Percentiles rank a stretch among this genome's conserved stretches.
Conservation (phyloP, 2,329 filamentous ascomycete genomes). For the Aspergillus sp. region DNA sequence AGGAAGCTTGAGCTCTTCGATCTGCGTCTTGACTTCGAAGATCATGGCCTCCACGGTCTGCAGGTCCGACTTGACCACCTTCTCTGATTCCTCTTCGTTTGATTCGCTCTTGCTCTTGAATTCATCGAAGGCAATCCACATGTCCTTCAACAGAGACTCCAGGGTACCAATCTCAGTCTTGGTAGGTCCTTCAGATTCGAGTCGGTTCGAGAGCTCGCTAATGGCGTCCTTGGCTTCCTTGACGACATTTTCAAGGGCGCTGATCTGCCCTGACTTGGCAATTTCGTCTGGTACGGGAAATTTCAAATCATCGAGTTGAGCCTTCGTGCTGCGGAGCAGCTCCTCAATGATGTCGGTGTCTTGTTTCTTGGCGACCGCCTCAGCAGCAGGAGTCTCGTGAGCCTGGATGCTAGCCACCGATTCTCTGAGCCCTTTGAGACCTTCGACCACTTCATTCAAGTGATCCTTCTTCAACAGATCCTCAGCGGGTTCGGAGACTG, state of each 20-base stretch:
- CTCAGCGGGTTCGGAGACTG: constrained; percentile 31
- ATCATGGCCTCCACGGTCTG: constrained; percentile 74
- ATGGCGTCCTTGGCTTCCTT: constrained; percentile 70
- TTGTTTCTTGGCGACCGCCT: constrained; percentile 63
- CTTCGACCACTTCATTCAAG: constrained; percentile 40
- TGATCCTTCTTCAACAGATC: constrained; percentile 42
- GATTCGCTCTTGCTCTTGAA: constrained; percentile 44
- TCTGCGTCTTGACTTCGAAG: constrained; percentile 72
- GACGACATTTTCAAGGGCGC: constrained; percentile 59
- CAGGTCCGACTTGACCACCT: constrained; percentile 72
- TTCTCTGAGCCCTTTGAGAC: constrained; percentile 49
- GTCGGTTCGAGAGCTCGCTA: constrained; percentile 56
- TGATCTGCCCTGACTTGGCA: constrained; percentile 57
- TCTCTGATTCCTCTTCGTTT: constrained; percentile 48
- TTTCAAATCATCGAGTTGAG: constrained; percentile 72
- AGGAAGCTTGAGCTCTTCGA: constrained; percentile 66
- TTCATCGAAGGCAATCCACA: constrained; percentile 70
- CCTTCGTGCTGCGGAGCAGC: constrained; percentile 81
- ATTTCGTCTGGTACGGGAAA: constrained; percentile 59
- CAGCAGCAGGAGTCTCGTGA: constrained; percentile 27
- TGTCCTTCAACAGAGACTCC: constrained; percentile 70
- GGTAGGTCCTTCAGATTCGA: constrained; percentile 62
- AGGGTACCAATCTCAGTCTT: constrained; percentile 73
- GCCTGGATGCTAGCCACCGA: constrained; percentile 49
- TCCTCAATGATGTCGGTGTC: constrained; percentile 89